Base-by-base conservation (phyloP, 345 rosid genomes). In the Salix caprea region DNA sequence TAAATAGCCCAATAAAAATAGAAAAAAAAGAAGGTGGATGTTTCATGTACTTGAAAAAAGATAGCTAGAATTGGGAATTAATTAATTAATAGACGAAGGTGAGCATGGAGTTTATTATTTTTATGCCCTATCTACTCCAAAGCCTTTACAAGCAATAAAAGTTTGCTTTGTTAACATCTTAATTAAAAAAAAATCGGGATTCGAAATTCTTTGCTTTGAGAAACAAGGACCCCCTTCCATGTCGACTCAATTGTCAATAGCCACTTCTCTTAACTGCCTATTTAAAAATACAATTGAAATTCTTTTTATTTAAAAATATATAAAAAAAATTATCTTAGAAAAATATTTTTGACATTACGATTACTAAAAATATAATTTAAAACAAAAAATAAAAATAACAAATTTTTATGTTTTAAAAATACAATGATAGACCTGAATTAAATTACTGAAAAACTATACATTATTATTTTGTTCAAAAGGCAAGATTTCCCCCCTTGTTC, bases 61-160 rank as follows among this genome's bases (percentile, higher is more conserved):
- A 26, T 11, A 42, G 7, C 21, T 48, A 7, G 6, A 30, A 8
- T 26, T 34, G 30, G 13, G 12, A 60, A 62, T 66, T 12, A 34
- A 34, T 74, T 70, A 24, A 67, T 46, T 30, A 44, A 58, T 9
- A 4, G 66, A 58, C 15, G 36, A 14, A 62, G 54, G 21, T 37
- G 24, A 37, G 65, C 56, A 3, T 69, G 32, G 69, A n/a, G 30
- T 76, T 44, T 30, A 30, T 44, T 70, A 42, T 32, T 65, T 56
- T 30, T 13, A 67, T 56, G 76, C 74, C 83, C 70, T 69, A 50
- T 69, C 70, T 77, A 54, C 40, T 75, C 19, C 21, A 30, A 61
- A 62, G 8, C 66, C 82, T 79, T 78, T 76, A 23, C 67, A 65
- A 68, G 77, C 71, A 54, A 75, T 76, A 67, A 80, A 73, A 67